phyloP scores from a whole-genome alignment of 768 basidiomycete species.

The Trametopsis cervina region DNA sequence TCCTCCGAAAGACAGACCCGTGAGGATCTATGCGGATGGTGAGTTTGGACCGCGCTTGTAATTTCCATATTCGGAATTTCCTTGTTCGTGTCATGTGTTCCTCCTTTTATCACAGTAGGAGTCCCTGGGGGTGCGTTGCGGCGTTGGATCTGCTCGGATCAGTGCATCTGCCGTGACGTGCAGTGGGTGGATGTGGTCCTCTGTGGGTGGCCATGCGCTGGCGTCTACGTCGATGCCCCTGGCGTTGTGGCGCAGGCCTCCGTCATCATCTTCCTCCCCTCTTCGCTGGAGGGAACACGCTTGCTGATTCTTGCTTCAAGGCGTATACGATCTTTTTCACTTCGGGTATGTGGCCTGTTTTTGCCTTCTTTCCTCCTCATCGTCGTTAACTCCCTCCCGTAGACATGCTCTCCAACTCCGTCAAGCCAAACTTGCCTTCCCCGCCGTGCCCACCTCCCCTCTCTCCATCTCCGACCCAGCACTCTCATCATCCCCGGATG shows the following conservation, averaged over 20 bases:
- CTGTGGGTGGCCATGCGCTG: neutral
- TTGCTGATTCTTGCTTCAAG: conserved; percentile 30
- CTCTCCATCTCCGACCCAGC: neutral
- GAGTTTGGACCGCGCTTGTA: conserved; percentile 20
- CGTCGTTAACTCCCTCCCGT: neutral
- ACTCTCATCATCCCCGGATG: neutral
- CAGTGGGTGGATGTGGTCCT: neutral
- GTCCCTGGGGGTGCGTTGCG: neutral
- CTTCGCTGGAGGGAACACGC: too few relatives aligned
- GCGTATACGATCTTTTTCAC: conserved; percentile 96
- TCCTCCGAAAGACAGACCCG: conserved; percentile 75
- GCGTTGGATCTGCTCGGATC: neutral
- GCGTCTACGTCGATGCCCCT: too few relatives aligned
- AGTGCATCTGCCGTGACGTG: neutral
- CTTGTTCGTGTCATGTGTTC: neutral
- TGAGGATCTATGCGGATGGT: conserved; percentile 94
- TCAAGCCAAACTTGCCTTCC: conserved; percentile 91
- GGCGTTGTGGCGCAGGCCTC: too few relatives aligned
- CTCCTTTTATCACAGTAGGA: neutral
- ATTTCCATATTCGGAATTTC: neutral
- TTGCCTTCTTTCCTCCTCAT: neutral
- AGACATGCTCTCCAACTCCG: conserved; percentile 94
- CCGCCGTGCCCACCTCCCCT: conserved; percentile 8
- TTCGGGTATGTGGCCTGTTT: conserved; percentile 83
- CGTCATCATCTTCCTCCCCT: too few relatives aligned